Evolutionary conservation across 23 red algal species (phyloP).

Genomic region (Agarophyton chilense): DNA sequence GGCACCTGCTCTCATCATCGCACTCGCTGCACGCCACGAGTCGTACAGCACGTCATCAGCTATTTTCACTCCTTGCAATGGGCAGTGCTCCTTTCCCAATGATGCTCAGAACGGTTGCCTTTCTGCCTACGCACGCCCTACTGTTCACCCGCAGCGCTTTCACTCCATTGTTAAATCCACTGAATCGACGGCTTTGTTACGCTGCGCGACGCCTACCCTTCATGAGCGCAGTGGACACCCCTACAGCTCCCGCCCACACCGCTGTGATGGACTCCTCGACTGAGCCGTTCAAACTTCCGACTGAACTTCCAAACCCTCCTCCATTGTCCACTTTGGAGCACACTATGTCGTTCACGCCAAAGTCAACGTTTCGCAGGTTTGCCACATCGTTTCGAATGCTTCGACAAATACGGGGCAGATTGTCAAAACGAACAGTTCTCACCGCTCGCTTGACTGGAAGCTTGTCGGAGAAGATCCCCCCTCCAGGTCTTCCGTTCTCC

Average conservation of each 20-base stretch:
- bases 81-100: neutral
- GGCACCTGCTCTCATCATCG: neutral
- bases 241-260: neutral
- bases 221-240: constrained; percentile 26
- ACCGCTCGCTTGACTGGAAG: constrained; percentile 29
- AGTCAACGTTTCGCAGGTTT: constrained; percentile 34
- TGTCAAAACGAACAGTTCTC: constrained; percentile 62
- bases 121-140: neutral
- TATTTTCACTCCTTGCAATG: neutral
- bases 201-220: neutral
- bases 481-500: constrained; percentile 34
- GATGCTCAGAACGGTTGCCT: neutral
- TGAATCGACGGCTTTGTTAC: neutral
- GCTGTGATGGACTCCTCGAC: neutral
- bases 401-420: constrained; percentile 46
- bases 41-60: constrained; percentile 4
- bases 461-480: constrained; percentile 57
- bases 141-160: constrained; percentile 13
- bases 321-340: constrained; percentile 55
- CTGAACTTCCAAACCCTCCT: constrained; percentile 32
- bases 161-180: neutral
- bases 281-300: constrained; percentile 32
- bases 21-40: neutral
- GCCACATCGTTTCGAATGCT: constrained; percentile 41
- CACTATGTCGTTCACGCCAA: constrained; percentile 58